Base-by-base conservation (phyloP, 2,329 filamentous ascomycete species). In the Alternaria brassicae region DNA sequence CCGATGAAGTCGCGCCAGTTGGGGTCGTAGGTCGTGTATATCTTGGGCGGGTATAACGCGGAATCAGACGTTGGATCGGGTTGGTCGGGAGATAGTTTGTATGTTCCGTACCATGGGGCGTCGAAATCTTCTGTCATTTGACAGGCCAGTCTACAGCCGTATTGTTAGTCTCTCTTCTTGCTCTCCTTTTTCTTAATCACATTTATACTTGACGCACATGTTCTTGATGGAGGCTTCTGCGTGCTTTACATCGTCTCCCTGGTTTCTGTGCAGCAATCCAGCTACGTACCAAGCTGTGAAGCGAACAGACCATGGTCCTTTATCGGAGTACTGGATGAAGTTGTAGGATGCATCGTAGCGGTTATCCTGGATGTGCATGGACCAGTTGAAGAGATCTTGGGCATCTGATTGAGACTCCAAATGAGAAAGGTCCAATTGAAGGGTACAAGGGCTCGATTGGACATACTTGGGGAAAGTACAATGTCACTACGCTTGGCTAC, bases 201-300 rank as follows among this genome's bases (percentile, higher is more conserved):
- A 21, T 6, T 3, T 15, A 2, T 19, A 34, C 8, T 5, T 15
- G 32, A 28, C 51, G 19, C 49, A 62, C 53, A 77, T 77, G 17
- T 73, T 78, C 53, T 74, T 69, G 17, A 80, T 71, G 0, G 77
- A 74, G 1, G 71, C 71, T 44, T 74, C 76, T 6, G 77, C 78
- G 6, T 77, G 75, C n/a, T 69, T 62, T 0, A 77, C 66, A 56
- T 80, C 78, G 40, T 73, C 55, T 13, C 76, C 75, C 48, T 77
- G 47, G 37, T 77, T 76, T 3, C 78, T 74, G 39, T 78, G 65
- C 27, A 80, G 54, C 15, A 81, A 58, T 1, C 79, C 79, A 0
- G 77, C 68, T 3, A 77, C 66, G 47, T 81, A 81, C 79, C 79
- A 81, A 0, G 78, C 77, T 1, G 79, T 81, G 48, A 82, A 82